Evolutionary conservation across 805 yeast species (phyloP).

Genomic region (Lachancea nothofagi): DNA sequence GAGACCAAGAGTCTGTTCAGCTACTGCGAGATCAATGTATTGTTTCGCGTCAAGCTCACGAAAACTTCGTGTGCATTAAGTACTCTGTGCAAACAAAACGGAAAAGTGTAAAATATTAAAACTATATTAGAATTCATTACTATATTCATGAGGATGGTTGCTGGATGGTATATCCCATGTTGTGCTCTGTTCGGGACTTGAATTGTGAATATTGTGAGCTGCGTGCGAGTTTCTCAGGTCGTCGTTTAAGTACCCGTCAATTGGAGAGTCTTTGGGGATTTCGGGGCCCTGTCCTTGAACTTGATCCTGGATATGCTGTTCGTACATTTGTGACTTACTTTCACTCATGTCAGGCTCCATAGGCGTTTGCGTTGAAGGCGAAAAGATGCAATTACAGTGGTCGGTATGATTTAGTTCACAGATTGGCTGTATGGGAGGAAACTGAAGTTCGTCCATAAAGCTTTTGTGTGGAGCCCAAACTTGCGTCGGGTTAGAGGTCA

Average conservation of each 20-base stretch:
- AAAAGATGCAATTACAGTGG: conserved; percentile 2
- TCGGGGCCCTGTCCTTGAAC: neutral
- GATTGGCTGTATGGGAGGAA: neutral
- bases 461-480: neutral
- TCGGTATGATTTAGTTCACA: conserved; percentile 6
- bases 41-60: neutral
- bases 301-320: neutral
- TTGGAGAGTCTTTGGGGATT: neutral
- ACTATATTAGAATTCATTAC: conserved; percentile 3
- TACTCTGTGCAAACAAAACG: neutral
- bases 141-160: conserved; percentile 7
- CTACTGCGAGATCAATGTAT: too few relatives aligned
- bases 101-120: conserved; percentile 1
- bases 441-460: conserved; percentile 6
- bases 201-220: conserved; percentile 2
- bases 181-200: conserved; percentile 1
- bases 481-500: too few relatives aligned
- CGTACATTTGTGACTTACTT: neutral
- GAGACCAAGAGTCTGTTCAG: too few relatives aligned
- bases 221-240: conserved; percentile 4
- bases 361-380: conserved; percentile 1
- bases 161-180: conserved; percentile 1
- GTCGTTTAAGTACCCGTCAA: neutral
- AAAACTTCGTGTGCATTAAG: neutral
- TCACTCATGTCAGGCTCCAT: neutral